These are phyloP conservation scores for Raffaelea arxii DNA, from an alignment of 2,329 filamentous ascomycete species.

Conservation along the genomic window DNA sequence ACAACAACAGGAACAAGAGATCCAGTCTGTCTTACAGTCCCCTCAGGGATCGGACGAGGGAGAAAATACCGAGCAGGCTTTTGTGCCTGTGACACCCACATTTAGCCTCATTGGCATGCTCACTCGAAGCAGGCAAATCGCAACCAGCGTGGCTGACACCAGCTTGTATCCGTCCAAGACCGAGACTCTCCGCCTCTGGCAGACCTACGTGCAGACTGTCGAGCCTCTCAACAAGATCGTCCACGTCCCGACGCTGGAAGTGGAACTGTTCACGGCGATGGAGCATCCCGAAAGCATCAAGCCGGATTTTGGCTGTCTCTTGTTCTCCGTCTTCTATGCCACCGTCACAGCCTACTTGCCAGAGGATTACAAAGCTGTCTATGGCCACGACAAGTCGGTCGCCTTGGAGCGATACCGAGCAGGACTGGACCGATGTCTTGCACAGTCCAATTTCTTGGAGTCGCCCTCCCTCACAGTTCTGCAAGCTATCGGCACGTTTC, in stretches of 20 bases:
- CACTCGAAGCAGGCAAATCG: not conserved
- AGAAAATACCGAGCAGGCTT: not conserved
- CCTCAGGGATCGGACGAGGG: conserved; percentile 3
- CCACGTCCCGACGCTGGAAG: conserved; percentile 14
- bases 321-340: conserved; percentile 14
- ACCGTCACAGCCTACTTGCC: conserved; percentile 10
- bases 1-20: conserved; percentile 12
- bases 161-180: conserved; percentile 9
- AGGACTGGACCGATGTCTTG: conserved; percentile 13
- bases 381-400: conserved; percentile 11
- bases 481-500: conserved; percentile 12
- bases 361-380: conserved; percentile 8
- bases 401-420: conserved; percentile 9
- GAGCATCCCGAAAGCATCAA: conserved; percentile 3
- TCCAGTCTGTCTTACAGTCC: conserved; percentile 10
- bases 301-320: conserved; percentile 9
- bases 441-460: conserved; percentile 13
- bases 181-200: conserved; percentile 13
- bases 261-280: conserved; percentile 13
- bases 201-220: conserved; percentile 11
- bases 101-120: conserved; percentile 9
- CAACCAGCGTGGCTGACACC: not conserved
- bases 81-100: not conserved
- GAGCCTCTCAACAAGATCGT: conserved; percentile 13
- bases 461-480: conserved; percentile 10